Base-by-base conservation (phyloP, 78 protist species). In the Dictyostelium brefeldianum region DNA sequence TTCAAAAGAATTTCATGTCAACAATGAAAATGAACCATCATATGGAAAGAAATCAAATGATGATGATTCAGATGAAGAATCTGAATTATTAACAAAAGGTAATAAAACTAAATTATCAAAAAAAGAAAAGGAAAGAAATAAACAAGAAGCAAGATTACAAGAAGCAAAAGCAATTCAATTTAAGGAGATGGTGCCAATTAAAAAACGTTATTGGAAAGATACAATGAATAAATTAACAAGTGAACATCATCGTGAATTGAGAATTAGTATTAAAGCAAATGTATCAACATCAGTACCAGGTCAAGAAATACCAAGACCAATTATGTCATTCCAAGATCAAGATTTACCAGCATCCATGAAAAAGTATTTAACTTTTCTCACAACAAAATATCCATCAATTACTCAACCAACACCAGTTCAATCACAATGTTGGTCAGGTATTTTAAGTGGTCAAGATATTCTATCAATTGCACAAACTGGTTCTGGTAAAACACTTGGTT, bases 401-500 rank as follows among this genome's bases (percentile, higher is more conserved):
- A 31, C 18, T 18, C 89, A 73, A 29, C 98, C 98, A 57, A 95
- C 97, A 31, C 94, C 97, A 31, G 95, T 96, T 41, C 98, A 96
- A 78, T 56, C 59, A 83, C 90, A 77, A 50, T 31, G 77, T 14
- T 57, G 89, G 71, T 78, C 94, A 14, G 85, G 94, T 11, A 81
- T 89, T 4, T 9, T 93, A 5, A 56, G 62, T 22, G 93, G 94
- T 17, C 36, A 70, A 11, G 97, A 96, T 53, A 80, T 96, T 29
- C 25, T 93, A 5, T 93, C 95, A 3, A 90, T 90, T 22, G 97
- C 97, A 1, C 96, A 96, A 53, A 99, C 99, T 0, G 99, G 99
- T 46, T 95, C 98, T 1, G 99, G 99, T 22, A 99, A 99, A 96
- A 99, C 99, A 14, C 96, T 98, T 11, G 96, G 99, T 54, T 99